Conservation (phyloP, 2,329 filamentous ascomycete genomes). For the Stromatinia cepivora region DNA sequence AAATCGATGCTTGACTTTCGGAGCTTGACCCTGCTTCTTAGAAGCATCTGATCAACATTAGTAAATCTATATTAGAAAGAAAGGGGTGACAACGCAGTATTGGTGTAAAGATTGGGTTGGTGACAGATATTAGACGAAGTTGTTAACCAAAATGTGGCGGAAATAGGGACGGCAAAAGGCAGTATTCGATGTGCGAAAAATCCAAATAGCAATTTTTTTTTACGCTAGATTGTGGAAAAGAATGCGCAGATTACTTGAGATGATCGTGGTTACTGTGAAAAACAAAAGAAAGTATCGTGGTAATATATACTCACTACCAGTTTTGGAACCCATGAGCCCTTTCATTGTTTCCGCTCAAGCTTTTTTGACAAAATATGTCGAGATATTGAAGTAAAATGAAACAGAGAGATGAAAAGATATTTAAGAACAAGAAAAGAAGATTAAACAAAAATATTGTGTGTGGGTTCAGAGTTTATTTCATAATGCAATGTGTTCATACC, state of each 20-base stretch:
- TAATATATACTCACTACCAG: background rate
- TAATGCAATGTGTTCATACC: background rate
- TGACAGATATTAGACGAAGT: background rate
- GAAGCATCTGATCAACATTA: background rate
- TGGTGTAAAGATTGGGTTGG: background rate
- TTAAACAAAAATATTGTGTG: background rate
- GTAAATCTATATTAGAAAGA: background rate
- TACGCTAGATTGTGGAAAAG: background rate
- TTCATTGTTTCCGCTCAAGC: background rate
- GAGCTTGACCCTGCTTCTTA: background rate
- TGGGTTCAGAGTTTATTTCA: background rate
- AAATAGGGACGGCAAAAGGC: too few relatives aligned
- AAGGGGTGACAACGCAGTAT: background rate
- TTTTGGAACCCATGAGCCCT: background rate
- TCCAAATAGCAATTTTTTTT: background rate
- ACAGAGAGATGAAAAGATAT: background rate
- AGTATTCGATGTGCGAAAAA: background rate
- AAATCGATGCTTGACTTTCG: background rate
- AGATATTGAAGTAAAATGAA: background rate
- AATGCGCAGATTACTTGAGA: background rate
- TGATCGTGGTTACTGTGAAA: background rate
- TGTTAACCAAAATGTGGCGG: too few relatives aligned
- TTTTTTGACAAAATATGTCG: background rate
- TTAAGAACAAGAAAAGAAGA: background rate
- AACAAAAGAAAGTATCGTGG: background rate